Evolutionary conservation across 768 basidiomycete genomes (phyloP).

Genomic region (Leccinum broughii): DNA sequence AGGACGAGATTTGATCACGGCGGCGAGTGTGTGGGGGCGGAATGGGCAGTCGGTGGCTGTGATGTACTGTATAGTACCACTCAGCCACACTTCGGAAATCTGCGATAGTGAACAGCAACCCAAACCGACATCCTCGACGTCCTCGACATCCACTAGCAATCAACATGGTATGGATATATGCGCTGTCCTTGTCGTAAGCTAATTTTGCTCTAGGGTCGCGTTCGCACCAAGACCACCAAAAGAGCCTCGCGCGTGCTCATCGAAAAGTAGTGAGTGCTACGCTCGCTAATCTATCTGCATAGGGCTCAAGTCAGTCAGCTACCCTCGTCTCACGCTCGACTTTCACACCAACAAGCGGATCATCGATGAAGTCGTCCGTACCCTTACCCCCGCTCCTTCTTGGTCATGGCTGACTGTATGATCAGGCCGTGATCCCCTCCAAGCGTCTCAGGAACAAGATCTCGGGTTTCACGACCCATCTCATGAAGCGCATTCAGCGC

Average conservation of each 20-base stretch:
- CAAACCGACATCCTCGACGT: constrained; percentile 25
- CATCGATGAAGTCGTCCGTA: constrained; percentile 92
- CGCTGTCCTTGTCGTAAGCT: constrained; percentile 13
- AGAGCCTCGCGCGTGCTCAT: constrained; percentile 98
- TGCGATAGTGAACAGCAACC: constrained; percentile 4
- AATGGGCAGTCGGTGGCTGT: constrained; percentile 24
- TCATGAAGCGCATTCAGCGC: constrained; percentile 99
- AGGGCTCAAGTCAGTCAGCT: constrained; percentile 48
- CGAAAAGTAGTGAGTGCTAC: constrained; percentile 88
- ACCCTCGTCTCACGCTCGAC: constrained; percentile 98
- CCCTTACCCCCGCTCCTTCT: constrained; percentile 6
- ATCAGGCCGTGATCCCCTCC: constrained; percentile 90
- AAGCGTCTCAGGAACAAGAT: constrained; percentile 99
- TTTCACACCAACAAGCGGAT: constrained; percentile 99
- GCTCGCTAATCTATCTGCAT: background rate
- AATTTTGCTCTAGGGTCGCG: constrained; percentile 73
- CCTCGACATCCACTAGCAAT: constrained; percentile 23
- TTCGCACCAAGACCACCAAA: constrained; percentile 99
- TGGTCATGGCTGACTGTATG: background rate
- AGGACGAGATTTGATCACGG: background rate
- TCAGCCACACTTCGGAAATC: constrained; percentile 28
- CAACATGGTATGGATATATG: constrained; percentile 49
- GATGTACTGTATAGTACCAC: constrained; percentile 26
- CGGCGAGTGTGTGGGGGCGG: background rate
- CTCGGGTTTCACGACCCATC: constrained; percentile 98